Evolutionary conservation across 805 yeast genomes (phyloP).

Genomic region (Yarrowia sp.): DNA sequence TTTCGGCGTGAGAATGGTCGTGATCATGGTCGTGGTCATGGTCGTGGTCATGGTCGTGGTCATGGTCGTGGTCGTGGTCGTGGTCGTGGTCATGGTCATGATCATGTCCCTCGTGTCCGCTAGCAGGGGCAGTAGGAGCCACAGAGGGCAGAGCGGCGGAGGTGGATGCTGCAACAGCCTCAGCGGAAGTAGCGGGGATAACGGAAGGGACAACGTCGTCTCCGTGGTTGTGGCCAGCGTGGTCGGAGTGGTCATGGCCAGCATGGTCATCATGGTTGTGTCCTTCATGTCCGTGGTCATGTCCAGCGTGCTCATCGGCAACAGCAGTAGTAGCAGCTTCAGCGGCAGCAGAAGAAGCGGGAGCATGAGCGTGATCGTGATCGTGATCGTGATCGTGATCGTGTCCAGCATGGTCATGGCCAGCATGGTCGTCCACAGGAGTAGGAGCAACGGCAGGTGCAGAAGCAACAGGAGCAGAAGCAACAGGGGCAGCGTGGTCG

Average conservation of each 20-base stretch:
- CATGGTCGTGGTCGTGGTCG: not conserved
- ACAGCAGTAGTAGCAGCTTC: too few species aligned
- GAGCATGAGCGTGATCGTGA: too few species aligned
- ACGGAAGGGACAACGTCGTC: not conserved
- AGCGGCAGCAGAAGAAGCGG: too few species aligned
- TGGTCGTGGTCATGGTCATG: slow-evolving; percentile 1
- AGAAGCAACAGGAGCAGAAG: slow-evolving; percentile 7
- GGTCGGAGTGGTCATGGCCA: not conserved
- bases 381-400: not conserved
- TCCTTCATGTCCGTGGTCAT: not conserved
- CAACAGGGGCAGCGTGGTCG: not conserved
- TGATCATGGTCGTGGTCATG: not conserved
- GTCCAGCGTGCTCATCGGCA: too few species aligned
- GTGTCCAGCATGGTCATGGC: not conserved
- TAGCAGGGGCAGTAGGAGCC: not conserved
- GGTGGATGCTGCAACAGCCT: not conserved
- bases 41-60: not conserved
- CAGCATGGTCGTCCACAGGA: too few species aligned
- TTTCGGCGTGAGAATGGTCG: not conserved
- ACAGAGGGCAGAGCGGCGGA: not conserved
- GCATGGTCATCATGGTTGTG: not conserved
- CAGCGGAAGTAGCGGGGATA: not conserved
- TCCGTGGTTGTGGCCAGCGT: not conserved
- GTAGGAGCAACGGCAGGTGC: slow-evolving; percentile 2
- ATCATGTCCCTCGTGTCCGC: not conserved